Evolutionary conservation across 108 stramenopile species (phyloP).

Genomic region (Conticribra guillardii): DNA sequence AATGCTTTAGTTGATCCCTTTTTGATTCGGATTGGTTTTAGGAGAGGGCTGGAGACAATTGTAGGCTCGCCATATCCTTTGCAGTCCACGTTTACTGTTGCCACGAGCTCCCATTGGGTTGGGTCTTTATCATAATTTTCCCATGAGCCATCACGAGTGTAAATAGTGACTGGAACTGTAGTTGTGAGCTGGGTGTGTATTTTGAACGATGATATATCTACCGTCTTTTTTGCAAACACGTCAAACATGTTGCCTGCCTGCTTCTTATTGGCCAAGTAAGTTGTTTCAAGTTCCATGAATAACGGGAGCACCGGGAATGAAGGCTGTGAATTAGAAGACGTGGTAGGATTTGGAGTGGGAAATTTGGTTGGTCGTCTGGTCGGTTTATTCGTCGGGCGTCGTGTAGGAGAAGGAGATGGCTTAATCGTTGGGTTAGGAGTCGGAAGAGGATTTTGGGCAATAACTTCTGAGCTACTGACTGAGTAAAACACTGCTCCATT

Average conservation of each 20-base stretch:
- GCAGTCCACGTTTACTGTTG: constrained; percentile 1
- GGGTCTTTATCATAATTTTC: constrained; percentile 10
- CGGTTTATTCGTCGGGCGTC: not conserved
- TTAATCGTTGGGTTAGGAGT: not conserved
- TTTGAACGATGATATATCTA: constrained; percentile 4
- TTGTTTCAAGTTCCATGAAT: constrained; percentile 9
- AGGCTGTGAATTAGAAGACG: not conserved
- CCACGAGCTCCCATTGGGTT: not conserved
- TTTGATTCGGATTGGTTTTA: not conserved
- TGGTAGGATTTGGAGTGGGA: not conserved
- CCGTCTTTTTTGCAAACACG: not conserved
- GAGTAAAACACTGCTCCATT: constrained; percentile 28
- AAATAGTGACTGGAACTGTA: constrained; percentile 1
- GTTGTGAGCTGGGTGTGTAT: not conserved
- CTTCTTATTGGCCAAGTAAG: constrained; percentile 3
- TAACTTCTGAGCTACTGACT: not conserved
- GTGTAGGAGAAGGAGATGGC: not conserved
- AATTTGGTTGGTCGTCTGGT: too few relatives aligned
- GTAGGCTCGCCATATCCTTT: constrained; percentile 6
- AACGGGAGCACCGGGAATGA: not conserved
- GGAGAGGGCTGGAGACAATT: not conserved
- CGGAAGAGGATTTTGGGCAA: not conserved
- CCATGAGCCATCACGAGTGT: constrained; percentile 7
- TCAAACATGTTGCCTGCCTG: constrained; percentile 17
- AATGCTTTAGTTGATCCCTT: not conserved